Base-by-base conservation (phyloP, 345 rosid species). In the Moricandia arvensis region DNA sequence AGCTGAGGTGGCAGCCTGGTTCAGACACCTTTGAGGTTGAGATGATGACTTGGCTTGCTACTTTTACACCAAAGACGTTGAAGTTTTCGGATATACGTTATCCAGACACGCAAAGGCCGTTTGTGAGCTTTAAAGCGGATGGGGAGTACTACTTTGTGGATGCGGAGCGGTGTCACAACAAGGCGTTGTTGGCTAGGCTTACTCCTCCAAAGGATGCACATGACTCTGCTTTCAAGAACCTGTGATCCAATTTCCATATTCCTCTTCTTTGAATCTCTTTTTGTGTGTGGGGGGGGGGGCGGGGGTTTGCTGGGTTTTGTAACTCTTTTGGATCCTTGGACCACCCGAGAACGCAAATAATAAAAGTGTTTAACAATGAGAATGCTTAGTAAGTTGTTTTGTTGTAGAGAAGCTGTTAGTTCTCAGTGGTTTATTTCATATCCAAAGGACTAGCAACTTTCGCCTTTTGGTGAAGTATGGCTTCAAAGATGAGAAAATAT, bases 11-110 rank as follows among this genome's bases (percentile, higher is more conserved):
- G 98, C 84, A 89, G 80, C 98, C 98, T 0, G 98, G 97, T 61
- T 83, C 98, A 4, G 95, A 90, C 82, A 87, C 86, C 58, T 88
- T 91, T 17, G 91, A 91, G 82, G 97, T 90, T 6, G 98, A 94
- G 86, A 91, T 87, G 95, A 64, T 94, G 97, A 83, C 98, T 0
- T 94, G 98, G 98, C 66, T 94, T 53, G 98, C 86, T 0, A 89
- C 93, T 17, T 68, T 73, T 62, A 47, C 81, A 21, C 86, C 93
- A 0, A 83, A 79, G 84, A 89, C 95, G 2, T 80, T 94, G 68
- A 94, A 82, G 68, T 91, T 94, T 69, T 82, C 98, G 4, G 98
- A 90, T 43, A 87, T 94, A 53, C 88, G 86, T 18, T 87, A 75
- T 9, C 74, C 96, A 2, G 87, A 87, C 73, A 95, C 96, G 63